Percentiles rank a stretch among this genome's conserved stretches.
These are phyloP conservation scores for Otatea glauca DNA, from an alignment of 176 grass and related monocot genomes.

Conservation along the genomic window DNA sequence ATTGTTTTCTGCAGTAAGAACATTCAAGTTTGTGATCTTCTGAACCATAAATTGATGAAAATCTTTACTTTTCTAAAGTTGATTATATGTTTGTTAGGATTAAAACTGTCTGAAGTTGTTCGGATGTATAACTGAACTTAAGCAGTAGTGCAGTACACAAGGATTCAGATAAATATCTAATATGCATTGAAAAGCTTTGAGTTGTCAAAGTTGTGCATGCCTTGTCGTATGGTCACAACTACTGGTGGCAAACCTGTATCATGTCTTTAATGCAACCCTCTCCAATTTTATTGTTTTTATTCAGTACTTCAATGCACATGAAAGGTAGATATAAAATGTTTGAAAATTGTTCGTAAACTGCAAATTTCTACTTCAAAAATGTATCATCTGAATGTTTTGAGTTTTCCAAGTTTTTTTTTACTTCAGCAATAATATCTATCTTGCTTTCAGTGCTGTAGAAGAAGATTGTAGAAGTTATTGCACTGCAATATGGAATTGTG, in stretches of 20 bases:
- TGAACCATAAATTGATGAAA: conserved; percentile 6
- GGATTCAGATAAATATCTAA: conserved; percentile 12
- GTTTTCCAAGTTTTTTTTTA: neutral
- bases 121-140: conserved; percentile 10
- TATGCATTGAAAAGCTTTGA: neutral
- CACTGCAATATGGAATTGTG: neutral
- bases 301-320: neutral
- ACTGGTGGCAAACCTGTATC: neutral
- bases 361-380: conserved; percentile 24
- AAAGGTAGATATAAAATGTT: neutral
- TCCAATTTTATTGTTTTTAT: neutral
- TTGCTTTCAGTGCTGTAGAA: neutral
- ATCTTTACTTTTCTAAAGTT: neutral
- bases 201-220: neutral
- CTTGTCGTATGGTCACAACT: neutral
- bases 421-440: neutral
- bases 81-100: neutral
- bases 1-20: conserved; percentile 80
- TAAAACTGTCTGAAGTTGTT: neutral
- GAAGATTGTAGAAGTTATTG: neutral
- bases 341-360: neutral
- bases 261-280: neutral
- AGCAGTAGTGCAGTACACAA: neutral
- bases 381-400: neutral
- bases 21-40: conserved; percentile 23